Percentiles rank a stretch among this genome's conserved stretches.
These are phyloP conservation scores for Aspergillus costaricaensis DNA, from an alignment of 2,329 filamentous ascomycete genomes.

Conservation along the genomic window DNA sequence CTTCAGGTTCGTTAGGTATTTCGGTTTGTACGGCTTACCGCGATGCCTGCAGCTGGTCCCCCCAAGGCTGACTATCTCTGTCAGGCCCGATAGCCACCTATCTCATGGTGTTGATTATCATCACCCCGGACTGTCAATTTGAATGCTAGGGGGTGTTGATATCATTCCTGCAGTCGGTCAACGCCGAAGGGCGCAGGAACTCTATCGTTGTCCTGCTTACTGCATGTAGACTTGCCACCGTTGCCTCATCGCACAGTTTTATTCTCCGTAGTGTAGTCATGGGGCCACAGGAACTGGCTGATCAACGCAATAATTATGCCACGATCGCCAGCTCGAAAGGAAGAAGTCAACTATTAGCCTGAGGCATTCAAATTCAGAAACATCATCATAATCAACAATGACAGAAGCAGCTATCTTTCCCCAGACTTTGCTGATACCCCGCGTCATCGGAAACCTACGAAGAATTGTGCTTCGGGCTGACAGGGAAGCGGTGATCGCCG, in stretches of 20 bases:
- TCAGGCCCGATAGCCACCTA: neutral
- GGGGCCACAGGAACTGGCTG: neutral
- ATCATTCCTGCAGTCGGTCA: neutral
- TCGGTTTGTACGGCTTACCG: neutral
- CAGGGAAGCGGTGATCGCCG: slow-evolving; percentile 14
- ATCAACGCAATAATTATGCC: neutral
- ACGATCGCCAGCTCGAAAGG: neutral
- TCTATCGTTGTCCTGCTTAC: neutral
- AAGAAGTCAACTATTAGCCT: too few relatives aligned
- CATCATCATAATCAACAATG: neutral
- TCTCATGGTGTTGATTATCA: neutral
- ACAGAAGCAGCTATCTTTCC: slow-evolving; percentile 5
- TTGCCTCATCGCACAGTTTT: neutral
- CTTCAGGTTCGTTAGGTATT: slow-evolving; percentile 5
- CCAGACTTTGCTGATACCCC: slow-evolving; percentile 10
- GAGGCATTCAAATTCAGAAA: too few relatives aligned
- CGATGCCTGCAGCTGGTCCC: neutral
- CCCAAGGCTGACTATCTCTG: neutral
- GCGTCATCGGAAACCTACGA: slow-evolving; percentile 16
- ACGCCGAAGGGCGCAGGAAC: neutral
- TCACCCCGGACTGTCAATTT: neutral
- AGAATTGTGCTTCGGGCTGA: slow-evolving; percentile 1
- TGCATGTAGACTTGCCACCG: neutral
- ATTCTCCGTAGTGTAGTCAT: neutral
- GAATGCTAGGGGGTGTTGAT: neutral